These are phyloP conservation scores for Hanseniaspora osmophila DNA, from an alignment of 805 yeast species.

Conservation along the genomic window DNA sequence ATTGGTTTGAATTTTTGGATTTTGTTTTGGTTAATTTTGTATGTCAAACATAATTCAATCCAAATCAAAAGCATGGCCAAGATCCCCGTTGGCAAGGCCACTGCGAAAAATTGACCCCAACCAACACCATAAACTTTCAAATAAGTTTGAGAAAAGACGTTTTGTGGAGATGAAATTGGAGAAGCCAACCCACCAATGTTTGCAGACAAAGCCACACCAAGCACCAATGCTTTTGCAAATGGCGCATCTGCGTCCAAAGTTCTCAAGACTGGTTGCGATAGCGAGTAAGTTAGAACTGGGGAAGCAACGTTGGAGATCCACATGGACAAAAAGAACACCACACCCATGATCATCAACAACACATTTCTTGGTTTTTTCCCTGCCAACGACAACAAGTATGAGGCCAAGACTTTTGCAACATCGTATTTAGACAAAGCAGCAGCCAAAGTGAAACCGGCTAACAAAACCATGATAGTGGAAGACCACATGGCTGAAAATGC, in stretches of 20 bases:
- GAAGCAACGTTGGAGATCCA: conserved; percentile 97
- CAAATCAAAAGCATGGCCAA: conserved; percentile 53
- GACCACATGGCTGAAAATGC: conserved; percentile 86
- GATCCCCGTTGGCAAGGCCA: conserved; percentile 69
- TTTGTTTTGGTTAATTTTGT: conserved; percentile 34
- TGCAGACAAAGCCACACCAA: conserved; percentile 86
- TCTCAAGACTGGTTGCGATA: conserved; percentile 73
- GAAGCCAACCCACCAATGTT: conserved; percentile 94
- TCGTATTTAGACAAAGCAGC: conserved; percentile 86
- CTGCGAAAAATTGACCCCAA: conserved; percentile 89
- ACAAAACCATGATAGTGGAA: conserved; percentile 72
- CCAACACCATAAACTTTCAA: conserved; percentile 51
- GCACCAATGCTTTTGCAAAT: conserved; percentile 68
- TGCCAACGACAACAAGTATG: conserved; percentile 60
- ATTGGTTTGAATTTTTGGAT: conserved; percentile 35
- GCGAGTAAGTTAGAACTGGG: conserved; percentile 80
- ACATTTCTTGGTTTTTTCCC: conserved; percentile 76
- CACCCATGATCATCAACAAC: conserved; percentile 65
- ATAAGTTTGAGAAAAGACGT: conserved; percentile 74
- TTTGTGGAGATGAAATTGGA: conserved; percentile 93
- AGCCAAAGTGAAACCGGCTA: conserved; percentile 89
- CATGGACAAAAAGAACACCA: conserved; percentile 75
- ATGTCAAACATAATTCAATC: conserved; percentile 47
- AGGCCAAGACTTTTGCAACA: conserved; percentile 80
- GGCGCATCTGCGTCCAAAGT: conserved; percentile 65